Conservation (phyloP, 768 basidiomycete genomes). For the Lanmaoa pseudosensibilis region DNA sequence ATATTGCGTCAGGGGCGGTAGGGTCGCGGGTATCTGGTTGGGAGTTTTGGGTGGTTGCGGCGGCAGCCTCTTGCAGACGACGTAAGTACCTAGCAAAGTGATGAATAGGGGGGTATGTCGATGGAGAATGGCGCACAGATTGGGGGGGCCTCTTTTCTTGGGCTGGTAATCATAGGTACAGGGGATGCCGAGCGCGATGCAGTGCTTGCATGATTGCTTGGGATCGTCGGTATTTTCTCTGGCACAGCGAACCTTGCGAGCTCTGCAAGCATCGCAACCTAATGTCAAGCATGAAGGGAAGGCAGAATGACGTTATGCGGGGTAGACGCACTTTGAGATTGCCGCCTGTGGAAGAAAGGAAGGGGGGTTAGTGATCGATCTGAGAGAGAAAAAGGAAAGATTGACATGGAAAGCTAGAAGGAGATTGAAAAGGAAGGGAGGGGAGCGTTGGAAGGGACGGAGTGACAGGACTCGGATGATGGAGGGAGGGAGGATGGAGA, state of each 20-base stretch:
- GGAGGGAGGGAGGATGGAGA: conserved; percentile 8
- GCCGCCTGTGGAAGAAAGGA: conserved; percentile 55
- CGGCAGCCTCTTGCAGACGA: conserved; percentile 74
- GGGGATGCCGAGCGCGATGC: conserved; percentile 73
- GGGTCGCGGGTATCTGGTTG: conserved; percentile 34
- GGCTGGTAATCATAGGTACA: conserved; percentile 94
- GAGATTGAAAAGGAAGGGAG: not conserved
- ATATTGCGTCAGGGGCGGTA: conserved; percentile 39
- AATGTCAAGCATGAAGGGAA: conserved; percentile 23
- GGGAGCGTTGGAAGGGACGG: not conserved
- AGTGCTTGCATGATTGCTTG: conserved; percentile 84
- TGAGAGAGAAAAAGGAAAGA: conserved; percentile 26
- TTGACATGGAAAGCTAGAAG: conserved; percentile 37
- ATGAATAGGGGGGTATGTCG: not conserved
- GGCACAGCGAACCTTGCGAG: conserved; percentile 83
- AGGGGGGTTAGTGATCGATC: conserved; percentile 35
- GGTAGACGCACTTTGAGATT: conserved; percentile 70
- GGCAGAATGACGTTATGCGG: conserved; percentile 26
- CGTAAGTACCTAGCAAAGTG: conserved; percentile 61
- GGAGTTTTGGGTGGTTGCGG: conserved; percentile 44
- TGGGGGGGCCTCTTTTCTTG: conserved; percentile 91
- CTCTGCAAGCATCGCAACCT: conserved; percentile 87
- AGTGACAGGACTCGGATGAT: not conserved
- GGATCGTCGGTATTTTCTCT: conserved; percentile 76
- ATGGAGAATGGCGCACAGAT: conserved; percentile 56